A percentile compares a stretch with the other conserved stretches of the same genome.
Evolutionary conservation across 73 alveolate genomes (phyloP).

Genomic region (Paramecium sonneborni): DNA sequence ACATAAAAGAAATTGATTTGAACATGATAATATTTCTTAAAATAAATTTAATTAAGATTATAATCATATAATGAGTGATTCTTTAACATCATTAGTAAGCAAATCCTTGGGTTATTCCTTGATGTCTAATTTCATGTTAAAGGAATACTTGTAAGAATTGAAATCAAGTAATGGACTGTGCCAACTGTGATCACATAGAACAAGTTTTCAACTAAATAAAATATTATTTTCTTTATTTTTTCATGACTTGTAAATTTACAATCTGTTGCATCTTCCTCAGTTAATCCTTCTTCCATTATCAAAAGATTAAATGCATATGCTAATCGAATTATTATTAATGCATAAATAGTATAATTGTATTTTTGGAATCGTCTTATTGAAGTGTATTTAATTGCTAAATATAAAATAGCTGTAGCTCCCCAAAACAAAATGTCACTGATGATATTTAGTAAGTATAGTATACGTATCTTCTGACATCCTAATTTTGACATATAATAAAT

Average conservation of each 20-base stretch:
- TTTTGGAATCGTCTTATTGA: neutral
- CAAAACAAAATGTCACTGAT: constrained; percentile 15
- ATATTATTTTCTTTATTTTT: neutral
- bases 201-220: neutral
- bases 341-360: constrained; percentile 20
- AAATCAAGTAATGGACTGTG: constrained; percentile 14
- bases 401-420: constrained; percentile 27
- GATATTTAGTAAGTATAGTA: constrained; percentile 27
- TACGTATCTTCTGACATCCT: constrained; percentile 26
- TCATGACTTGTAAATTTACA: constrained; percentile 13
- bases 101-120: constrained; percentile 16
- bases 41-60: neutral
- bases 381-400: neutral
- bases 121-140: neutral
- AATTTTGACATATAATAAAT: constrained; percentile 5
- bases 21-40: neutral
- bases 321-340: neutral
- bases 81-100: neutral
- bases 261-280: constrained; percentile 28
- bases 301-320: neutral
- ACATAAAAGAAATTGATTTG: neutral
- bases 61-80: constrained; percentile 27
- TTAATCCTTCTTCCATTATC: neutral
- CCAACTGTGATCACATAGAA: constrained; percentile 13
- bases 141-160: constrained; percentile 15